Conservation (phyloP, 345 rosid genomes). For the Syzygium aromaticum region DNA sequence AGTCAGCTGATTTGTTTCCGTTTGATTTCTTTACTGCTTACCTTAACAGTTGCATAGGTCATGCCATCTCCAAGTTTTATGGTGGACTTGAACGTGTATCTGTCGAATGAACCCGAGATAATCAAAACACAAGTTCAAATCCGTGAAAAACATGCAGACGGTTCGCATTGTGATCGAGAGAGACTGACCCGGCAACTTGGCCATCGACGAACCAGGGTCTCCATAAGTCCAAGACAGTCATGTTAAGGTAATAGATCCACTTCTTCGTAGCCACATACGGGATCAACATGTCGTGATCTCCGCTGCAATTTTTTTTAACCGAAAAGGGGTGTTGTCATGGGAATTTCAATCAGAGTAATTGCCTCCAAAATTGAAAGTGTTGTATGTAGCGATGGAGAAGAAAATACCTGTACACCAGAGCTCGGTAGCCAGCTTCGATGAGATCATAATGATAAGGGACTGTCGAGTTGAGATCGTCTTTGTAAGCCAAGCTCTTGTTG, state of each 20-base stretch:
- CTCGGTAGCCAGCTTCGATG: constrained; percentile 12
- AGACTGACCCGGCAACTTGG: constrained; percentile 28
- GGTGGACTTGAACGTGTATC: constrained; percentile 1
- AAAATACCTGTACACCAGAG: constrained; percentile 13
- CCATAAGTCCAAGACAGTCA: constrained; percentile 12
- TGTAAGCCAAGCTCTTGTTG: constrained; percentile 11
- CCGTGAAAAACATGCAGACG: background rate
- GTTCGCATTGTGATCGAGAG: background rate
- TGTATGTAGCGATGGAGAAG: background rate
- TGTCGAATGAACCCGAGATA: background rate
- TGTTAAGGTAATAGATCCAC: constrained; percentile 18
- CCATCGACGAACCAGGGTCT: constrained; percentile 32
- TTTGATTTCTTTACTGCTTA: background rate
- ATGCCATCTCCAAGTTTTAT: constrained; percentile 1
- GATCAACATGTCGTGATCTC: constrained; percentile 21
- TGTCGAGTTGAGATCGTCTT: background rate
- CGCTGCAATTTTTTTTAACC: background rate
- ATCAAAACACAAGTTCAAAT: background rate
- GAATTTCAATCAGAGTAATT: background rate
- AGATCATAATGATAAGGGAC: constrained; percentile 13
- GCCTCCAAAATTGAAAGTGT: background rate
- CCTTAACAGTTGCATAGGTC: constrained; percentile 5
- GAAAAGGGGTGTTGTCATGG: background rate
- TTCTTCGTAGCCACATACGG: constrained; percentile 19
- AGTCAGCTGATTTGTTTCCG: background rate